A percentile compares a stretch with the other conserved stretches of the same genome.
Evolutionary conservation across 768 basidiomycete species (phyloP).

Genomic region (Podaxis sp.): DNA sequence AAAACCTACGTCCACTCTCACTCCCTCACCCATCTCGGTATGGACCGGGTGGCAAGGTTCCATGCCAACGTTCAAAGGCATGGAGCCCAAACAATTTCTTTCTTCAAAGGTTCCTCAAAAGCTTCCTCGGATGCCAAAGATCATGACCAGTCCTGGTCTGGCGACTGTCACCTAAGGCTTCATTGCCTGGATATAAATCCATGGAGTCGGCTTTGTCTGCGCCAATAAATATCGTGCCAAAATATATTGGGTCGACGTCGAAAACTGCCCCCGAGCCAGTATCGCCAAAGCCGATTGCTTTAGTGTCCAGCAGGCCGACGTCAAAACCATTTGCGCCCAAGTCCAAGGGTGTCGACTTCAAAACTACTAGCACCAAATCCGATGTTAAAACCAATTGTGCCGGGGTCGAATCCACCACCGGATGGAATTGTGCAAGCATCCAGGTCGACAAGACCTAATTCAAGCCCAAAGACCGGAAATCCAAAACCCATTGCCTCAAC

Average conservation of each 20-base stretch:
- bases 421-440: too few relatives aligned
- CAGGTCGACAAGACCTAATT: too few relatives aligned
- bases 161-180: background rate
- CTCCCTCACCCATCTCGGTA: too few relatives aligned
- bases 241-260: too few relatives aligned
- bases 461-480: too few relatives aligned
- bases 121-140: constrained; percentile 4
- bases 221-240: background rate
- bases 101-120: background rate
- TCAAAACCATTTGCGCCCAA: background rate
- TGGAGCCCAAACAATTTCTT: background rate
- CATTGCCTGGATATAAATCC: background rate
- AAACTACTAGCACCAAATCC: background rate
- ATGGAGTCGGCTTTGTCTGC: background rate
- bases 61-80: background rate
- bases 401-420: too few relatives aligned
- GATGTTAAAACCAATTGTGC: too few relatives aligned
- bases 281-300: background rate
- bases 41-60: background rate
- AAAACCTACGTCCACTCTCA: too few relatives aligned
- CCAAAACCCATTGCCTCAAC: too few relatives aligned
- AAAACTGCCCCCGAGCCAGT: too few relatives aligned
- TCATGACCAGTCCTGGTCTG: background rate
- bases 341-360: background rate
- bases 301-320: background rate